These are phyloP conservation scores for Sarcomyxa edulis DNA, from an alignment of 768 basidiomycete genomes.

Conservation along the genomic window DNA sequence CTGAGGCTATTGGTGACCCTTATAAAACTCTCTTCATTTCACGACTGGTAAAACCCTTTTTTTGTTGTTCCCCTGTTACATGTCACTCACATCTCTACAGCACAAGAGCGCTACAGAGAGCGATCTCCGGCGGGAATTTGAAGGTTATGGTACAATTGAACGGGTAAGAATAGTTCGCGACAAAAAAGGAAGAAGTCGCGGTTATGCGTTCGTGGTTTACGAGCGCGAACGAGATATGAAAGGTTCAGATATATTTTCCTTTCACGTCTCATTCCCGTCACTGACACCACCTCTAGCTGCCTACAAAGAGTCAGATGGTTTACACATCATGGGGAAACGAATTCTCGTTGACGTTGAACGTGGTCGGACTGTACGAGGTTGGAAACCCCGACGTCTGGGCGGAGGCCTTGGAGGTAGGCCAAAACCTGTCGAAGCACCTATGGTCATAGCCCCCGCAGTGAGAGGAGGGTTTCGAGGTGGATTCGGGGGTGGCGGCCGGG, in stretches of 20 bases:
- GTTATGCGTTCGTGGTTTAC: constrained; percentile 96
- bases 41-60: constrained; percentile 56
- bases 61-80: constrained; percentile 3
- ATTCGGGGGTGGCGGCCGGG: constrained; percentile 35
- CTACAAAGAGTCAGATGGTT: constrained; percentile 97
- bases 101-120: constrained; percentile 89
- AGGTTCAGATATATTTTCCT: constrained; percentile 45
- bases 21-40: constrained; percentile 98
- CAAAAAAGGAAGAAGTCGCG: constrained; percentile 80
- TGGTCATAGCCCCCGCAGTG: constrained; percentile 25
- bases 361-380: constrained; percentile 94
- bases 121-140: constrained; percentile 93
- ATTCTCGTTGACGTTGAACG: constrained; percentile 98
- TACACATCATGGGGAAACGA: constrained; percentile 93
- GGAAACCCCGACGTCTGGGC: constrained; percentile 95
- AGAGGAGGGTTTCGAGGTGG: constrained; percentile 43
- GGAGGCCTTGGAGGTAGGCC: constrained; percentile 99
- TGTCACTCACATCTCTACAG: constrained; percentile 34
- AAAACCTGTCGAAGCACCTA: constrained; percentile 61
- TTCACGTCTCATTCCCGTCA: constrained; percentile 10
- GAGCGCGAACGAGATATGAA: constrained; percentile 99
- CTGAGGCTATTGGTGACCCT: constrained; percentile 90
- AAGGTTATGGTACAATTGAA: constrained; percentile 92
- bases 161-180: constrained; percentile 90
- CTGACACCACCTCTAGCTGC: constrained; percentile 48